Evolutionary conservation across 805 yeast species (phyloP), one percentile per base, ranked within the genome.

Genomic region (Suhomyces sp.): DNA sequence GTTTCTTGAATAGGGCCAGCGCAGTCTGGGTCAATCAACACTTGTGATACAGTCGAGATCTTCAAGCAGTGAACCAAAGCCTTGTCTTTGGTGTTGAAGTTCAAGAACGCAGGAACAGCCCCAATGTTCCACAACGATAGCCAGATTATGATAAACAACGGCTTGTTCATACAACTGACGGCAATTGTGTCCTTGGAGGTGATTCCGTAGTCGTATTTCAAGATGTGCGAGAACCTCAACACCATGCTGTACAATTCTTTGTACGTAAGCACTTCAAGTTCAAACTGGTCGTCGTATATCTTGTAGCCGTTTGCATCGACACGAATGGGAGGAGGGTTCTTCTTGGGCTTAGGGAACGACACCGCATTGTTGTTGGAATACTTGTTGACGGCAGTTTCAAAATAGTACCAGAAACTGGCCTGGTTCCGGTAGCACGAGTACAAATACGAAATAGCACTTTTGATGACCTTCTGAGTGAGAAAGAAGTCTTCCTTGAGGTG

Each of bases 101-200:
- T 92, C 62, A 93, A 72, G 60, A 93, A 87, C 0, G 96, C 91
- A 0, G 97, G 97, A 7, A 79, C 69, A 0, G 96, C 97, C 44
- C 97, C 97, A 50, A 92, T 77, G 62, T 90, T 88, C 97, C 97
- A 92, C 47, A 88, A 70, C 0, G 97, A 88, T 51, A 88, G 77
- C 96, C 97, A 89, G 41, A 88, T 65, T 50, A 91, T 78, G 13
- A 92, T 70, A 61, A 88, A 89, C 56, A 90, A 73, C 2, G 97
- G 96, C 65, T 87, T 90, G 69, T 92, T 92, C 63, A 88, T 86
- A 64, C 83, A 87, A 62, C 86, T 86, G 44, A 93, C 62, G 0
- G 88, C 96, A 46, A 93, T 82, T 8, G 84, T 79, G 57, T 89
- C 89, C 42, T 85, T 85, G 12, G 83, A 70, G 17, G 82, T 71